Evolutionary conservation across 192 early-diverging fungal species (phyloP), one percentile per base, ranked within the genome.

Genomic region (Coemansia sp.): DNA sequence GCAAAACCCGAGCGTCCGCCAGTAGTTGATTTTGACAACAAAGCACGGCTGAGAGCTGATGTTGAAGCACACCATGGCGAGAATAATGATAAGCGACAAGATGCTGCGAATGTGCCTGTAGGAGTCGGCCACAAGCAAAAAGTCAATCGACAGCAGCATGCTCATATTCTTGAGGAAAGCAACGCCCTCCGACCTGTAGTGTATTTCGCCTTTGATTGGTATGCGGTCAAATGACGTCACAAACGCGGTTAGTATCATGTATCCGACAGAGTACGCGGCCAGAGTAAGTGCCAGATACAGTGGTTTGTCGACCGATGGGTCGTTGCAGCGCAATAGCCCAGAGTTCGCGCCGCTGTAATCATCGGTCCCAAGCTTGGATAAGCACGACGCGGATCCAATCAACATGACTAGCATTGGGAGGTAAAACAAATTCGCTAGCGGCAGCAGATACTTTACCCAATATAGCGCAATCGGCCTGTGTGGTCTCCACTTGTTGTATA

Each of bases 111-210:
- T 79, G 23, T 85, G 79, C 17, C 82, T 67, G 42, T 86, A 75
- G 23, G 84, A 23, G 83, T 83, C 54, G 76, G 85, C 33, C 62
- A 89, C 87, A 34, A 91, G 70, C 13, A 91, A 46, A 66, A 86
- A 89, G 57, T 89, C 86, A 50, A 90, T 87, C 3, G 87, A 87
- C 32, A 90, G 65, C 8, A 91, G 69, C 55, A 91, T 86, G 78
- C 85, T 84, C 69, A 88, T 83, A 66, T 91, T 90, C 64, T 91
- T 91, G 59, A 88, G 83, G 40, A 90, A 87, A 5, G 88, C 90
- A n/a, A 89, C 83, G 38, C 85, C 83, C 52, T 86, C 86, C n/a
- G 89, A 86, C 54, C 83, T 85, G 74, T 87, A 91, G 56, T 87
- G 85, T 43, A 90, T 90, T 74, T 91, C 90, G 53, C 87, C 87